Base-by-base conservation (phyloP, 306 rosid species). In the Chamaecrista fasciculata region DNA sequence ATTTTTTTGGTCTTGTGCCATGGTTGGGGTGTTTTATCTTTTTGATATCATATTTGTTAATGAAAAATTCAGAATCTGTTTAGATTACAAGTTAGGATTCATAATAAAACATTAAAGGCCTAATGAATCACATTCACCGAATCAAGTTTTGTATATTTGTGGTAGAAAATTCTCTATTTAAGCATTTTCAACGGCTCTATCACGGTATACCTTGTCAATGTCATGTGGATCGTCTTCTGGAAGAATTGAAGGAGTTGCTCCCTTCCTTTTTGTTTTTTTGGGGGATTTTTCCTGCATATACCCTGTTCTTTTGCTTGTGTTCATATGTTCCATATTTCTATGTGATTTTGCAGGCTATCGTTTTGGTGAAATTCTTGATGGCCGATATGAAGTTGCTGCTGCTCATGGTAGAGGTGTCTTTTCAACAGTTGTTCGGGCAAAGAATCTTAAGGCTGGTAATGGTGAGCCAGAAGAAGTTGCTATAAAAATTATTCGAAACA, bases 371-470 rank as follows among this genome's bases (percentile, higher is more conserved):
- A 77, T 86, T 66, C 95, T 95, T 78, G 99, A 95, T 84, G 89
- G 96, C 25, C 85, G 96, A 69, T 95, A 95, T 81, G 97, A 95
- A 85, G 85, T 95, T 59, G 75, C 84, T 42, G 96, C 99, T 70
- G 95, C 99, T 66, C 97, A 91, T 42, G 99, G 99, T 48, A 95
- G 78, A 77, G 99, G 99, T 76, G 97, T 95, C 56, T 95, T 95
- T 83, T 95, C 99, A 18, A 91, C 96, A 4, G 99, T 95, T 57
- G 97, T 95, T 66, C 91, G 97, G 52, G 97, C 96, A 33, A 91
- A 81, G 78, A 91, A 91, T 80, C 92, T 91, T 3, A 89, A 83
- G 76, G 55, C 64, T 58, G 84, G 87, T 66, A 86, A 81, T 77
- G 95, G 88, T 16, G 97, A 95, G 79, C 99, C 95, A 24, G 95